Evolutionary conservation across 192 early-diverging fungal genomes (phyloP).

Genomic region (Coemansia sp.): DNA sequence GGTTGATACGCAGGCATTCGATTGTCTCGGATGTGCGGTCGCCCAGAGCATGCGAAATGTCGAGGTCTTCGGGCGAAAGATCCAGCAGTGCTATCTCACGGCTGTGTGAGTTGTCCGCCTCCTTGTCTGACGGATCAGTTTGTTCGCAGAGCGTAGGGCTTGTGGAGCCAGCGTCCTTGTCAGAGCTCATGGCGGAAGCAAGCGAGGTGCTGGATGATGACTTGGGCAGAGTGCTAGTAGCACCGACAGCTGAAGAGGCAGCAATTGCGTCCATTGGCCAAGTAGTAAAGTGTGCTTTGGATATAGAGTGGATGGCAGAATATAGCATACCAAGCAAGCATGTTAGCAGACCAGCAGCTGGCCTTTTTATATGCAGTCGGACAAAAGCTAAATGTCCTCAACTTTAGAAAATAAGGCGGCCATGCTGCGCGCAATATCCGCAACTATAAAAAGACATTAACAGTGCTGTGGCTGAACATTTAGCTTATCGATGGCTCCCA

Average conservation of each 20-base stretch:
- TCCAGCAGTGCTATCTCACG: conserved; percentile 41
- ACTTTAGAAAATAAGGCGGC: no score
- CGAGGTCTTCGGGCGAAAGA: conserved; percentile 32
- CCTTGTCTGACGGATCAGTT: neutral
- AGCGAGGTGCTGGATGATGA: conserved; percentile 17
- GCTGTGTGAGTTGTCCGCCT: conserved; percentile 19
- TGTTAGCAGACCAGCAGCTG: neutral
- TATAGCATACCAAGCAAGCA: conserved; percentile 1
- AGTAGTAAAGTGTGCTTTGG: neutral
- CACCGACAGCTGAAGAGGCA: neutral
- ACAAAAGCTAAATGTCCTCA: no score
- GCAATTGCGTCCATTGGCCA: conserved; percentile 8
- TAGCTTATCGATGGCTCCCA: conserved; percentile 14
- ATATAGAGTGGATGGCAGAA: neutral
- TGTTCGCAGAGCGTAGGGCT: conserved; percentile 37
- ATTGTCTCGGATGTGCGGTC: conserved; percentile 33
- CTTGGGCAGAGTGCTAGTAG: conserved; percentile 20
- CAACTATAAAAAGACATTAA: no score
- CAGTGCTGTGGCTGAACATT: no score
- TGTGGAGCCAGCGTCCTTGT: conserved; percentile 8
- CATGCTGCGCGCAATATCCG: no score
- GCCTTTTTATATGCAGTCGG: neutral
- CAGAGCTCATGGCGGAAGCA: conserved; percentile 12
- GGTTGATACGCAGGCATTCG: conserved; percentile 50
- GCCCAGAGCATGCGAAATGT: conserved; percentile 31